Percentiles rank a stretch among this genome's conserved stretches.
phyloP scores from a whole-genome alignment of 768 basidiomycete species.

The Jaapia argillacea region DNA sequence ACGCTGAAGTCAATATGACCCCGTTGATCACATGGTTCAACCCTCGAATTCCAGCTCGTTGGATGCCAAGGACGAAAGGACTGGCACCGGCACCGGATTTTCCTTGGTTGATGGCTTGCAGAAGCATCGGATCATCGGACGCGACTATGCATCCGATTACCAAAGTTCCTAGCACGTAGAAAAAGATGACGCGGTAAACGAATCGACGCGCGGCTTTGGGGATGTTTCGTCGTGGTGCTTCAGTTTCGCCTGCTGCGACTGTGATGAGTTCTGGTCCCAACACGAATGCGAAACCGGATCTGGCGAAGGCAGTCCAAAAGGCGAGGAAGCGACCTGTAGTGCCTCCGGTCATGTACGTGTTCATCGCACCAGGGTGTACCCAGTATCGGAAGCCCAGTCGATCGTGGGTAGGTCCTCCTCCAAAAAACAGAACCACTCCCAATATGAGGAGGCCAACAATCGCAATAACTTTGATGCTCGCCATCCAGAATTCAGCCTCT shows the following conservation, averaged over 20 bases:
- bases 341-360: conserved; percentile 23
- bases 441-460: conserved; percentile 30
- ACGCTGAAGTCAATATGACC: conserved; percentile 31
- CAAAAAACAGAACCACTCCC: conserved; percentile 41
- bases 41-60: conserved; percentile 33
- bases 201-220: conserved; percentile 30
- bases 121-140: conserved; percentile 22
- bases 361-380: conserved; percentile 26
- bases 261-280: conserved; percentile 34
- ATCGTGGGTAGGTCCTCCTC: conserved; percentile 35
- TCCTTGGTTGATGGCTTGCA: conserved; percentile 21
- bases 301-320: conserved; percentile 21
- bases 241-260: conserved; percentile 30
- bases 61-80: conserved; percentile 26
- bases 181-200: conserved; percentile 21
- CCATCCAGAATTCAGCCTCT: conserved; percentile 47
- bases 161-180: conserved; percentile 23
- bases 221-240: conserved; percentile 29
- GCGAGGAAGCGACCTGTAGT: conserved; percentile 23
- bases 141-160: conserved; percentile 29
- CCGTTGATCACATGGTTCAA: conserved; percentile 30
- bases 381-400: conserved; percentile 39
- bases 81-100: conserved; percentile 19
- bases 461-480: conserved; percentile 34
- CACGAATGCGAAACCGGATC: conserved; percentile 29